phyloP scores from a whole-genome alignment of 2,329 filamentous ascomycete genomes.

The Alternaria sp. region DNA sequence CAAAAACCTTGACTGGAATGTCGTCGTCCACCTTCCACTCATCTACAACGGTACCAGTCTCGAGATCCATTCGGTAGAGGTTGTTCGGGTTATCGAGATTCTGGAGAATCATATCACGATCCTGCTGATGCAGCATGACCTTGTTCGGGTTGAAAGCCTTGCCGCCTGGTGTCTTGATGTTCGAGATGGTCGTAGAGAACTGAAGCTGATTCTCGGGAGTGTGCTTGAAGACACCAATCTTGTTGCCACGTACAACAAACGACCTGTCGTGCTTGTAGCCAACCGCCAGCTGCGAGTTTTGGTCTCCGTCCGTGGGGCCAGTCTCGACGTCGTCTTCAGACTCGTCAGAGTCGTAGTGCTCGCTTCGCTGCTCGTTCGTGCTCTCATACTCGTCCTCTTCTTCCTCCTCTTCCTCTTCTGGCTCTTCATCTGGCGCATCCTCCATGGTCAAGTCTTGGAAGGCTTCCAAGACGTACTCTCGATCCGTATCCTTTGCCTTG shows the following conservation, averaged over 20 bases:
- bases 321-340: slow-evolving; percentile 79
- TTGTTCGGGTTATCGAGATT: slow-evolving; percentile 84
- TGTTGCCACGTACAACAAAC: slow-evolving; percentile 94
- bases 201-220: slow-evolving; percentile 90
- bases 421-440: slow-evolving; percentile 68
- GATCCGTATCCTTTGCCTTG: slow-evolving; percentile 90
- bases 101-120: slow-evolving; percentile 88
- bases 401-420: slow-evolving; percentile 62
- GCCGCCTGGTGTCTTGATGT: slow-evolving; percentile 87
- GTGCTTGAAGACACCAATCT: slow-evolving; percentile 99
- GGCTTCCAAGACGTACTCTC: slow-evolving; percentile 92
- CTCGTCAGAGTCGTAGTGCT: slow-evolving; percentile 78
- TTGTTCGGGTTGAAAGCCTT: slow-evolving; percentile 89
- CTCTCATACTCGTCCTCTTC: slow-evolving; percentile 70
- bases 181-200: slow-evolving; percentile 96
- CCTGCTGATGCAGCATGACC: slow-evolving; percentile 93
- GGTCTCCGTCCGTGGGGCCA: slow-evolving; percentile 76
- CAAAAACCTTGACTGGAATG: slow-evolving; percentile 90
- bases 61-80: slow-evolving; percentile 95
- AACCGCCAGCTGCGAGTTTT: slow-evolving; percentile 93
- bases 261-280: slow-evolving; percentile 97
- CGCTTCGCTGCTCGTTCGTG: slow-evolving; percentile 72
- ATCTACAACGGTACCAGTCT: slow-evolving; percentile 97
- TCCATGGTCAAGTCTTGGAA: slow-evolving; percentile 96
- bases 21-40: slow-evolving; percentile 99